Conservation (phyloP, 441 rosid genomes). For the Populus trichocarpa region DNA sequence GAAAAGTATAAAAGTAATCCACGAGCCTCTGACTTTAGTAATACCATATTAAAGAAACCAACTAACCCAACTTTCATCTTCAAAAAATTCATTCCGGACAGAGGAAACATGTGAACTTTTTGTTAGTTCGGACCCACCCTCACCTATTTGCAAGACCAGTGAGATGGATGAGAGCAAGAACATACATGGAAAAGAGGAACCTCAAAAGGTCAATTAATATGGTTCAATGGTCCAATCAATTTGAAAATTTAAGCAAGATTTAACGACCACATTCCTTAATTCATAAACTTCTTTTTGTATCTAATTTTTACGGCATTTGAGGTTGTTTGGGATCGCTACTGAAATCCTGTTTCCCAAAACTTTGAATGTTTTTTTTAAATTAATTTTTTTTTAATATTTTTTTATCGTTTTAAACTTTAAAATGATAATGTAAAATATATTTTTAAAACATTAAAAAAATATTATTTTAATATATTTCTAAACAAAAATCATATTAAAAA, state of each 20-base stretch:
- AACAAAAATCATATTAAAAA: no score
- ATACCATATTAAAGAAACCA: conserved; percentile 19
- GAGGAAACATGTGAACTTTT: conserved; percentile 10
- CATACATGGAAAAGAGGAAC: not conserved
- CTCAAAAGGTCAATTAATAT: not conserved
- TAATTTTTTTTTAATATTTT: no score
- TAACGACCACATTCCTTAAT: not conserved
- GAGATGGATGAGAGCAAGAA: not conserved
- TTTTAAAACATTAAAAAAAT: no score
- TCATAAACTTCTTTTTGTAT: no score
- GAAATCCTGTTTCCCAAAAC: no score
- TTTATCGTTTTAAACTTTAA: no score
- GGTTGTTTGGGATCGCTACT: no score
- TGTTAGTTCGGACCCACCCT: conserved; percentile 30
- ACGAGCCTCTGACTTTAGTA: conserved; percentile 13
- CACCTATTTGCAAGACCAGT: not conserved
- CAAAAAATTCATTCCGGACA: not conserved
- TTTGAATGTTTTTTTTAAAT: no score
- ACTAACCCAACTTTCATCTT: conserved; percentile 16
- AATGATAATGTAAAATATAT: no score
- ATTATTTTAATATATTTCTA: no score
- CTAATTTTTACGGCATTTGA: not conserved
- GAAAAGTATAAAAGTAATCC: not conserved
- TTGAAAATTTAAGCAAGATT: not conserved
- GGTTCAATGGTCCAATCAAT: not conserved